Conservation (phyloP, 352 stramenopile genomes). For the Globisporangium splendens region DNA sequence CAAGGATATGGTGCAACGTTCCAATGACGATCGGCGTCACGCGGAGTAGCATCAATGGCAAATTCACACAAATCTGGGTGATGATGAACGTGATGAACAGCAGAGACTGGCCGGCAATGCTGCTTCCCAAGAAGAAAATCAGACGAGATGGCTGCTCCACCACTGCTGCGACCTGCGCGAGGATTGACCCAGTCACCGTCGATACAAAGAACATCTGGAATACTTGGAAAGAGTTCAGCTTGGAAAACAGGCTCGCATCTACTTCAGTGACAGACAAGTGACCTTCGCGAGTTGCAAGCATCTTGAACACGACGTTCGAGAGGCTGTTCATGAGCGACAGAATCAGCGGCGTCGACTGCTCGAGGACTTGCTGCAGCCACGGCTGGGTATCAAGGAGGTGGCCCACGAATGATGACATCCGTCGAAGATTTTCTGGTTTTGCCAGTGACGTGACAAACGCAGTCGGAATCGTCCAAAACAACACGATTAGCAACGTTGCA, state of each 20-base stretch:
- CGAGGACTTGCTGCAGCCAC: constrained; percentile 45
- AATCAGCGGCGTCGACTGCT: constrained; percentile 63
- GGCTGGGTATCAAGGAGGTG: constrained; percentile 39
- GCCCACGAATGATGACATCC: constrained; percentile 46
- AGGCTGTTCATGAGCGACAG: constrained; percentile 70
- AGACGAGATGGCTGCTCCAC: constrained; percentile 56
- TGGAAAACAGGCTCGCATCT: constrained; percentile 65
- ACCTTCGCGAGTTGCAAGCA: constrained; percentile 60
- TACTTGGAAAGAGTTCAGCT: constrained; percentile 74
- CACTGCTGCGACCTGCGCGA: constrained; percentile 52
- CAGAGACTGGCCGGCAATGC: constrained; percentile 71
- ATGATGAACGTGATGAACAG: constrained; percentile 83
- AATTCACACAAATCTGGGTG: constrained; percentile 60
- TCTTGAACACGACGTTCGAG: constrained; percentile 60
- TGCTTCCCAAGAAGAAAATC: constrained; percentile 69
- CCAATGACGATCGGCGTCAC: constrained; percentile 44
- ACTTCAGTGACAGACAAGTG: constrained; percentile 67
- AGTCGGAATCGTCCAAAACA: constrained; percentile 78
- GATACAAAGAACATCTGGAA: constrained; percentile 86
- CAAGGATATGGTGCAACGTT: constrained; percentile 37
- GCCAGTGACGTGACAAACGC: constrained; percentile 75
- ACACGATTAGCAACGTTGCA: constrained; percentile 54
- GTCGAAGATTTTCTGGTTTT: constrained; percentile 57
- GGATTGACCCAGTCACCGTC: constrained; percentile 57
- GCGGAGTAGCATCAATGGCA: constrained; percentile 59